These are phyloP conservation scores for Lanmaoa rubissima DNA, from an alignment of 768 basidiomycete species.

Conservation along the genomic window DNA sequence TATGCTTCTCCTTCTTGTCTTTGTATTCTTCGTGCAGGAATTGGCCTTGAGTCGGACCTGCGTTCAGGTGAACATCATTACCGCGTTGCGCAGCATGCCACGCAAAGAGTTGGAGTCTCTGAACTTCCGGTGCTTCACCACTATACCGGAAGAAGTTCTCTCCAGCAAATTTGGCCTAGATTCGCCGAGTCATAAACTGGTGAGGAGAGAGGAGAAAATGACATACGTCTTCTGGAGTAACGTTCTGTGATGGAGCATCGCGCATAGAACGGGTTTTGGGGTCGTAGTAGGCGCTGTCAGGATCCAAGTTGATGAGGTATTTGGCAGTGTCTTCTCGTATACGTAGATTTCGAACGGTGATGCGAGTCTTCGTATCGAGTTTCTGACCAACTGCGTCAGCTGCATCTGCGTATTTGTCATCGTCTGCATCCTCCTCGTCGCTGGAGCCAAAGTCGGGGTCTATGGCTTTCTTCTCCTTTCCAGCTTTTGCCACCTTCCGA, in stretches of 20 bases:
- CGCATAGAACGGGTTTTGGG: slow-evolving; percentile 99
- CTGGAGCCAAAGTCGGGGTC: slow-evolving; percentile 96
- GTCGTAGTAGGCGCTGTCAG: slow-evolving; percentile 96
- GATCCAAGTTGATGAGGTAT: slow-evolving; percentile 95
- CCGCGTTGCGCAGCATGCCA: slow-evolving; percentile 94
- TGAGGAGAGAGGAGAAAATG: not conserved
- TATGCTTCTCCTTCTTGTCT: slow-evolving; percentile 89
- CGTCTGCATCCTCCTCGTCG: slow-evolving; percentile 93
- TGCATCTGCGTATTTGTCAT: slow-evolving; percentile 97
- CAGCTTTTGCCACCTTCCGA: slow-evolving; percentile 92
- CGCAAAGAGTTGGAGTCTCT: slow-evolving; percentile 91
- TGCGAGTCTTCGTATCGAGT: slow-evolving; percentile 95
- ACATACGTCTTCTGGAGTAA: slow-evolving; percentile 85
- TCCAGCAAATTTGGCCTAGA: slow-evolving; percentile 84
- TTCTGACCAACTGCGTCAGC: slow-evolving; percentile 98
- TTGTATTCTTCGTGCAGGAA: slow-evolving; percentile 87
- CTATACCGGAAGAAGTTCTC: slow-evolving; percentile 93
- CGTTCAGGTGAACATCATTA: slow-evolving; percentile 92
- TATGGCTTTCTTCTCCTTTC: slow-evolving; percentile 62
- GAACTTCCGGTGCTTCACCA: slow-evolving; percentile 91
- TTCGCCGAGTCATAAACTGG: slow-evolving; percentile 1
- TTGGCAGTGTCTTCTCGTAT: slow-evolving; percentile 99
- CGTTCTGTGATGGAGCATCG: slow-evolving; percentile 81
- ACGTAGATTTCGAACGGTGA: slow-evolving; percentile 96
- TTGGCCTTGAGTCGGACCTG: slow-evolving; percentile 95